Conservation (phyloP, 768 basidiomycete species). For the Chalciporus chontae region DNA sequence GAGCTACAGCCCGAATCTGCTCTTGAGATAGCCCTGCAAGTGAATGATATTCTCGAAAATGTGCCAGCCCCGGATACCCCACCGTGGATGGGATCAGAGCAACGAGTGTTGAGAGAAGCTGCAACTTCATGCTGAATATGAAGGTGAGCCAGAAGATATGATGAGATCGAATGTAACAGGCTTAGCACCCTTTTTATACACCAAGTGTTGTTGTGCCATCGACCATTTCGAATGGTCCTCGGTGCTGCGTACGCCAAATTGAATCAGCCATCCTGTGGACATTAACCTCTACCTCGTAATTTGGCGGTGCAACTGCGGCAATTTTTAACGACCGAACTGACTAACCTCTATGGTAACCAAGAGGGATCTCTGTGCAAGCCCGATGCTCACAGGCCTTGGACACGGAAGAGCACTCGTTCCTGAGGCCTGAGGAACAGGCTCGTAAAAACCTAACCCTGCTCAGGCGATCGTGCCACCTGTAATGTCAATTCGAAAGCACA, state of each 20-base stretch:
- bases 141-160: not conserved
- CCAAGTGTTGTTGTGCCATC: not conserved
- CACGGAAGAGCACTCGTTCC: no score
- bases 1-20: constrained; percentile 13
- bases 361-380: no score
- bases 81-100: constrained; percentile 4
- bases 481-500: no score
- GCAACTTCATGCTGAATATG: constrained; percentile 4
- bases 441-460: no score
- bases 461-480: no score
- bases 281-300: not conserved
- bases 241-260: not conserved
- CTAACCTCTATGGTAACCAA: no score
- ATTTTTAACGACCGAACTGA: not conserved
- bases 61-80: constrained; percentile 13
- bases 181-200: not conserved
- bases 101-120: constrained; percentile 1
- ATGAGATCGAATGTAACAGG: not conserved
- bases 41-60: constrained; percentile 21
- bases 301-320: not conserved
- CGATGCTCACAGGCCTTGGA: no score
- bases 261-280: not conserved
- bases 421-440: no score
- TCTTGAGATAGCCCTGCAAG: constrained; percentile 17
- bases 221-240: not conserved